Base-by-base conservation (phyloP, 228 moss, liverwort and hornwort genomes). In the Sphagnum magellanicum region DNA sequence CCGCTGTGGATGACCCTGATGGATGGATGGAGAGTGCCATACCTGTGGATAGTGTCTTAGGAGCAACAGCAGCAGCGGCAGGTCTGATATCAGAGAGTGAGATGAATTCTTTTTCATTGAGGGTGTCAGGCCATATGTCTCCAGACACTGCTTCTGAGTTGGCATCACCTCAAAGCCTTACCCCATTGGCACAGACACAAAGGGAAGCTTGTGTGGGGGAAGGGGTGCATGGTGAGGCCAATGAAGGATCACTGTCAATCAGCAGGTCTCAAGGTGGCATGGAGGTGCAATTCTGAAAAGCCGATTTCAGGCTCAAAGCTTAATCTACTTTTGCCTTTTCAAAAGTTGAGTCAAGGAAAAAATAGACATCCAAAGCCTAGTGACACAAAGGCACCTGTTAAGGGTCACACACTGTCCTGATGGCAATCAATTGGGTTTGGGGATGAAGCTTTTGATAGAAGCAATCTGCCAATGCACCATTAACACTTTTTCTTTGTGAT, bases 21-120 rank as follows among this genome's bases (percentile, higher is more conserved):
- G 83, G 91, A 58, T 97, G 97, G 97, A 97, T 97, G 97, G 97
- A 91, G 63, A 87, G 89, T 73, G 97, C 97, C 48, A 97, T 97
- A 70, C 97, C 91, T 67, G 88, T 91, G n/a, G 80, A 88, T 61
- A 91, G 91, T 78, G 97, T 97, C 10, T 67, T 97, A 65, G 97
- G 97, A 73, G 97, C 97, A 73, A 93, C 97, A 47, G 97, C 97
- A 72, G 93, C 91, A 49, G 97, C 88, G 15, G 93, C 97, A 52
- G 97, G 97, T 52, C 71, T 97, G n/a, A 97, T 97, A 70, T 91
- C 97, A 52, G 93, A 90, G 73, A 88, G 82, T 77, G 89, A 93
- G 76, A 89, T 91, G 70, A 72, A 84, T 61, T 97, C 97, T 6
- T 97, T 97, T 64, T 88, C 95, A 53, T 91, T 91, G 17, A 91